These are phyloP conservation scores for Glycine soja DNA, from an alignment of 306 rosid species.

Conservation along the genomic window DNA sequence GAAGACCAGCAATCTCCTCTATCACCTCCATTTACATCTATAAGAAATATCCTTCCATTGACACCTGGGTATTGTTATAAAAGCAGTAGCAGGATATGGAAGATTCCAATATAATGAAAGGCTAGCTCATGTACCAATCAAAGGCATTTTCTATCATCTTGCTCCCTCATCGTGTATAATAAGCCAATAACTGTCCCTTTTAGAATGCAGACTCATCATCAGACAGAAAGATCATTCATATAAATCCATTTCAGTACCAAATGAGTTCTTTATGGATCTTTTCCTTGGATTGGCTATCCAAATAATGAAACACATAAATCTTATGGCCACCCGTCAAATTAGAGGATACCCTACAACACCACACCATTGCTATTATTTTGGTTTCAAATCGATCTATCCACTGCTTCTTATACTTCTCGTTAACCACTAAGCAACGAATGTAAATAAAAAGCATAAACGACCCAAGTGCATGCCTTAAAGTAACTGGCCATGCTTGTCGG, in stretches of 20 bases:
- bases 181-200: slow-evolving; percentile 31
- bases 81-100: background rate
- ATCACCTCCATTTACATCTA: background rate
- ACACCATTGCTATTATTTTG: slow-evolving; percentile 22
- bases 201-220: slow-evolving; percentile 43
- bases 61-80: background rate
- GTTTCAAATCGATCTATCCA: slow-evolving; percentile 20
- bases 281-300: slow-evolving; percentile 32
- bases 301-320: slow-evolving; percentile 45
- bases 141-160: slow-evolving; percentile 24
- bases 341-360: slow-evolving; percentile 37
- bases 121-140: slow-evolving; percentile 18
- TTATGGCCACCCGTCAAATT: slow-evolving; percentile 5
- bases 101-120: background rate
- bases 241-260: slow-evolving; percentile 8
- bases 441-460: slow-evolving; percentile 8
- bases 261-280: slow-evolving; percentile 30
- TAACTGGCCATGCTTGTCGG: slow-evolving; percentile 22
- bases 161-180: slow-evolving; percentile 10
- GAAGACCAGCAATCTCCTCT: background rate
- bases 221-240: slow-evolving; percentile 33
- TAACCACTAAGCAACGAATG: slow-evolving; percentile 33
- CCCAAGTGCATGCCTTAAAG: background rate
- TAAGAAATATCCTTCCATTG: background rate
- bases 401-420: slow-evolving; percentile 1